Base-by-base conservation (phyloP, 2,329 filamentous ascomycete genomes). In the Pseudocercospora eumusae region DNA sequence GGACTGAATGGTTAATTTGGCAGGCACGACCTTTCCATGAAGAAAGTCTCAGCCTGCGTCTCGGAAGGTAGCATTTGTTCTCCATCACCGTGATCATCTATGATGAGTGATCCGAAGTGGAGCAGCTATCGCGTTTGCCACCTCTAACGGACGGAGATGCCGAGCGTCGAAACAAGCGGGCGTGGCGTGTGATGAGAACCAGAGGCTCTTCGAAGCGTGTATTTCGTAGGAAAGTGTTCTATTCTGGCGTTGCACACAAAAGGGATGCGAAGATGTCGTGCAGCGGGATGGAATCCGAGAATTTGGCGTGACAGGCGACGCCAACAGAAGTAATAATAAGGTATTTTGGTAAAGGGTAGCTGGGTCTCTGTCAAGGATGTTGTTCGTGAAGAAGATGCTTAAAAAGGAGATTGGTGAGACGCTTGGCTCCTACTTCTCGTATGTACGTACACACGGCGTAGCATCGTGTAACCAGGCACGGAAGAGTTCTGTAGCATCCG, bases 1-100 rank as follows among this genome's bases (percentile, higher is more conserved):
- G 15, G 25, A 15, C n/a, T 52, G 20, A n/a, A 15, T 25, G 8
- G 47, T 28, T 11, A 25, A 15, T 18, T 18, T n/a, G n/a, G n/a
- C n/a, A n/a, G n/a, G n/a, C n/a, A n/a, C n/a, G n/a, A n/a, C n/a
- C n/a, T n/a, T n/a, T n/a, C n/a, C n/a, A n/a, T n/a, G n/a, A n/a
- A n/a, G n/a, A n/a, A n/a, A n/a, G 59, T 64, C 40, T 58, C 62
- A 60, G 52, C 59, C 52, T 31, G 53, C 55, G 40, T 62, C 56
- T 50, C 53, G 62, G 56, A 45, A 47, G 18, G 21, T 52, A 11
- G 25, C 10, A 28, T 27, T 23, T n/a, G 7, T 52, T 52, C 36
- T 28, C 47, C 7, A 52, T 52, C 47, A 52, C 23, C 8, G 20
- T 52, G n/a, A n/a, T n/a, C 20, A 52, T 28, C 36, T 36, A n/a